A percentile compares a stretch with the other conserved stretches of the same genome.
Conservation (phyloP, 129 eudicot species). For the Mikania micrantha region DNA sequence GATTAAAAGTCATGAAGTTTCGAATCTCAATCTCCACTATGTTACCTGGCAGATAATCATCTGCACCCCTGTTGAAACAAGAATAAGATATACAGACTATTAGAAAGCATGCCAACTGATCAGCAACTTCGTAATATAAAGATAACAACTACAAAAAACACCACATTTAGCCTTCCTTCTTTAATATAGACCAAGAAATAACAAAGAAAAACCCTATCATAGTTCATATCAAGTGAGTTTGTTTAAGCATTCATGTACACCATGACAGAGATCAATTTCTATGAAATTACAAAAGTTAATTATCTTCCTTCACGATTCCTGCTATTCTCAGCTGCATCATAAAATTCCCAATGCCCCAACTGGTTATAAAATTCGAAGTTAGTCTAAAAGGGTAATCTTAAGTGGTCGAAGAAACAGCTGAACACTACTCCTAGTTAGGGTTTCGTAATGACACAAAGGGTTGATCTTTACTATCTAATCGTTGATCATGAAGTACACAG, state of each 20-base stretch:
- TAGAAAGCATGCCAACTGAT: not conserved
- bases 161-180: not conserved
- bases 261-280: not conserved
- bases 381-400: not conserved
- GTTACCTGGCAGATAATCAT: slow-evolving; percentile 83
- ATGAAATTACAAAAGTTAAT: not conserved
- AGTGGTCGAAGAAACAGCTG: not conserved
- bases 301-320: too few species aligned
- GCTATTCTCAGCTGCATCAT: too few species aligned
- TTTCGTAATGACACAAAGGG: not conserved
- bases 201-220: too few species aligned
- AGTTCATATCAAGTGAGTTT: too few species aligned
- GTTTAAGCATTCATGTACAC: too few species aligned
- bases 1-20: slow-evolving; percentile 84
- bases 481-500: not conserved
- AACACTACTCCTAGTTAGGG: not conserved
- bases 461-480: slow-evolving; percentile 3
- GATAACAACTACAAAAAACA: not conserved
- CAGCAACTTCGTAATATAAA: not conserved
- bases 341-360: too few species aligned
- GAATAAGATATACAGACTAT: not conserved
- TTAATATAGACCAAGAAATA: not conserved
- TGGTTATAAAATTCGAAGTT: not conserved
- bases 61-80: slow-evolving; percentile 53
- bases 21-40: slow-evolving; percentile 67